phyloP scores from a whole-genome alignment of 2,329 filamentous ascomycete genomes.

The Pseudogymnoascus verrucosus region DNA sequence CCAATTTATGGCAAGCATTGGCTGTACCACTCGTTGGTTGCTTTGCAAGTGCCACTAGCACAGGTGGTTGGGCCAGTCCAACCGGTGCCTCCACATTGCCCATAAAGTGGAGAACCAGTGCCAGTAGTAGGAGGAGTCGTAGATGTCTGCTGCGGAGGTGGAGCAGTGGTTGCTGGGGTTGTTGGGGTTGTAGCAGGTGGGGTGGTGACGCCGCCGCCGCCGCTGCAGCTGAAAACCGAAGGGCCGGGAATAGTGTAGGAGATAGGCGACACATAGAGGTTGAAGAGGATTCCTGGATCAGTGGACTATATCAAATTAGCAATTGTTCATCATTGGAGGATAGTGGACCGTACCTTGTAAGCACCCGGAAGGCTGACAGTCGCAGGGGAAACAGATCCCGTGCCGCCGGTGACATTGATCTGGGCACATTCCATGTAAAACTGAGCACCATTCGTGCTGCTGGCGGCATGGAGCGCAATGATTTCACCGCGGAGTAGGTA shows the following conservation, averaged over 20 bases:
- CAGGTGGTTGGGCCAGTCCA: slow-evolving; percentile 14
- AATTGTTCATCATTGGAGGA: slow-evolving; percentile 16
- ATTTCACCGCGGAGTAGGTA: slow-evolving; percentile 38
- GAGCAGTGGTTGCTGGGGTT: not conserved
- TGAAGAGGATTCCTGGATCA: slow-evolving; percentile 34
- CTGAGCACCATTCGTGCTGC: slow-evolving; percentile 31
- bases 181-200: not conserved
- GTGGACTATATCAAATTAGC: slow-evolving; percentile 28
- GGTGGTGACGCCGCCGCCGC: not conserved
- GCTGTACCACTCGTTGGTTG: slow-evolving; percentile 12
- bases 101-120: slow-evolving; percentile 8
- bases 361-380: not conserved
- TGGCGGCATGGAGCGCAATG: slow-evolving; percentile 36
- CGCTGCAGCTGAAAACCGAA: slow-evolving; percentile 25
- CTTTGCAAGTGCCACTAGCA: slow-evolving; percentile 13
- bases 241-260: slow-evolving; percentile 38
- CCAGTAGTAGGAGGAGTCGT: not conserved
- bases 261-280: slow-evolving; percentile 30
- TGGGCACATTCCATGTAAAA: slow-evolving; percentile 38
- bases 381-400: slow-evolving; percentile 12
- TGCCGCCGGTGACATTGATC: slow-evolving; percentile 30
- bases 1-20: slow-evolving; percentile 7
- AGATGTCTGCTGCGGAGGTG: not conserved
- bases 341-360: not conserved
- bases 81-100: slow-evolving; percentile 11